Evolutionary conservation across 2,329 filamentous ascomycete species (phyloP).

Genomic region (Corynespora cassiicola): DNA sequence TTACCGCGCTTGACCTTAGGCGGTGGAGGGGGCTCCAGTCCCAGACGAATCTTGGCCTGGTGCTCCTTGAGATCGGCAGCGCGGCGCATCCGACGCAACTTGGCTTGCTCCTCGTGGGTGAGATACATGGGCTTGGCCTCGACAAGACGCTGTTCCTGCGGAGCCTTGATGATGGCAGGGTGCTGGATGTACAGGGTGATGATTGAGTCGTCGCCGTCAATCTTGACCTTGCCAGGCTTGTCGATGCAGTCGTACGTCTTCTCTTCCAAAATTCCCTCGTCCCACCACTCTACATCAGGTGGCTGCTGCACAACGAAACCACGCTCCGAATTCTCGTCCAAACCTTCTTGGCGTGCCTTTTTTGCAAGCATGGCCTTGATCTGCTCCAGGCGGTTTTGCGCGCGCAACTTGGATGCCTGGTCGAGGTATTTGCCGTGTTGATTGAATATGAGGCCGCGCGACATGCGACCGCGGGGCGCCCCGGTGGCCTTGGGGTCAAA

Average conservation of each 20-base stretch:
- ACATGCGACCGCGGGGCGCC: constrained; percentile 64
- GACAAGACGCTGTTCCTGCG: constrained; percentile 83
- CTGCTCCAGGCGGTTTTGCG: constrained; percentile 86
- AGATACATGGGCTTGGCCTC: constrained; percentile 89
- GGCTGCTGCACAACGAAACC: constrained; percentile 84
- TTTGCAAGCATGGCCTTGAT: constrained; percentile 95
- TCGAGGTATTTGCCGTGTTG: constrained; percentile 97
- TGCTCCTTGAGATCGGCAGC: constrained; percentile 95
- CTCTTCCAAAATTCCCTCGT: constrained; percentile 82
- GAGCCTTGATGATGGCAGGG: constrained; percentile 86
- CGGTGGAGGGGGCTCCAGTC: constrained; percentile 85
- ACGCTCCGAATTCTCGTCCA: constrained; percentile 93
- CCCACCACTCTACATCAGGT: constrained; percentile 96
- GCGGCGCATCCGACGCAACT: constrained; percentile 85
- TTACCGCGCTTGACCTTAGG: constrained; percentile 98
- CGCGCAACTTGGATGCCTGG: constrained; percentile 86
- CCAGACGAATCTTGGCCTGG: constrained; percentile 93
- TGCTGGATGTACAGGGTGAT: constrained; percentile 93
- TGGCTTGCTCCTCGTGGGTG: constrained; percentile 88
- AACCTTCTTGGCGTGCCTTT: constrained; percentile 85
- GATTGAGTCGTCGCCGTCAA: constrained; percentile 80
- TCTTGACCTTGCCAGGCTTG: constrained; percentile 70
- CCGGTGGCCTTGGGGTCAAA: constrained; percentile 74
- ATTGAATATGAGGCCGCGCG: constrained; percentile 85
- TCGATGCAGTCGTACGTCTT: constrained; percentile 76